Conservation (phyloP, 345 rosid species). For the Euphorbia tirucalli region DNA sequence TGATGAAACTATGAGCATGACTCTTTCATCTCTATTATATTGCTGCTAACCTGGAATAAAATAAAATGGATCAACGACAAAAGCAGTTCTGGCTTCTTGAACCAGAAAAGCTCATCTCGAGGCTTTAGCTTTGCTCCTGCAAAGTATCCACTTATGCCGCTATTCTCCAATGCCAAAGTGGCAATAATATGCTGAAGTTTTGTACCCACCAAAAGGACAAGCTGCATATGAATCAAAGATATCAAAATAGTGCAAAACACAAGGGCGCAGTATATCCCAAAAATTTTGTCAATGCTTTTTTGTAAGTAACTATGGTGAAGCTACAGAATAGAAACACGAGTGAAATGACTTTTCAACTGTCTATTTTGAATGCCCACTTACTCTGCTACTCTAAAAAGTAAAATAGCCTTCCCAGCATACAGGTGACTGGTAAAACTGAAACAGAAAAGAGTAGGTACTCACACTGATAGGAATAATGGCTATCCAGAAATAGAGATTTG, state of each 20-base stretch:
- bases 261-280: neutral
- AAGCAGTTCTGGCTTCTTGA: conserved; percentile 79
- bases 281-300: neutral
- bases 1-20: neutral
- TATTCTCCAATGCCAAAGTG: conserved; percentile 71
- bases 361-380: neutral
- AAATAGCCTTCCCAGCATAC: neutral
- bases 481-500: conserved; percentile 98
- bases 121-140: conserved; percentile 59
- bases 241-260: conserved; percentile 3
- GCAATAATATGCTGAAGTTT: conserved; percentile 93
- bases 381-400: too few species aligned
- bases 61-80: conserved; percentile 81
- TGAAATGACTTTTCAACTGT: neutral
- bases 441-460: conserved; percentile 32
- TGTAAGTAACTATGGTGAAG: neutral
- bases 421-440: conserved; percentile 8
- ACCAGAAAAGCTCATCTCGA: conserved; percentile 96
- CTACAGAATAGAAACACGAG: neutral
- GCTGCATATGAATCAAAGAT: conserved; percentile 35
- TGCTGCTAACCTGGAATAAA: conserved; percentile 70
- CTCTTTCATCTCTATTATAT: conserved; percentile 6
- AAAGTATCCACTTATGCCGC: conserved; percentile 51
- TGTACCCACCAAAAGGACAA: conserved; percentile 78
- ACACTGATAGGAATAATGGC: conserved; percentile 81